A percentile compares a stretch with the other conserved stretches of the same genome.
These are phyloP conservation scores for Eucalyptus regnans DNA, from an alignment of 345 rosid species.

Conservation along the genomic window DNA sequence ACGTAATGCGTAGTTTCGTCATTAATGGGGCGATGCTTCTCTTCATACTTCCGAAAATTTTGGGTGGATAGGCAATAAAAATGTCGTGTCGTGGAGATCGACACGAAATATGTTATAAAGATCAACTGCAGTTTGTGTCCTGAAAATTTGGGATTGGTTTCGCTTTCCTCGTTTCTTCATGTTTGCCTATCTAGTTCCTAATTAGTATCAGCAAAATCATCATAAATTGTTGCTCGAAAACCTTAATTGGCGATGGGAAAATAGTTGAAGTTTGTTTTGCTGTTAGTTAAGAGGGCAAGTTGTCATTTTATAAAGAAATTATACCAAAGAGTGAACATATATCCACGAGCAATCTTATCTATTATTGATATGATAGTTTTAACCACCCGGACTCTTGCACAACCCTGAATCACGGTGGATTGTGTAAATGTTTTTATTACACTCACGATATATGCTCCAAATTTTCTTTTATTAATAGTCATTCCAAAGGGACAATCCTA, in stretches of 20 bases:
- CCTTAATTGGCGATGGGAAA: background rate
- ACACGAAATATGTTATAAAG: background rate
- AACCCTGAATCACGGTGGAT: background rate
- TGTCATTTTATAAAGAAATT: background rate
- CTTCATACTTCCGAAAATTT: background rate
- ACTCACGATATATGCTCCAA: background rate
- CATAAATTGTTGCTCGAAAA: background rate
- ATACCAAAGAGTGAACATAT: background rate
- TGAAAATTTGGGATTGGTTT: background rate
- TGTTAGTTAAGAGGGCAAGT: background rate
- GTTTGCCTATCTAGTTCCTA: background rate
- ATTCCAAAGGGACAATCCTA: background rate
- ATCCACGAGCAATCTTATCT: background rate
- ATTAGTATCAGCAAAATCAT: background rate
- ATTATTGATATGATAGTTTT: background rate
- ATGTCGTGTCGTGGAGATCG: background rate
- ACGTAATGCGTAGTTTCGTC: background rate
- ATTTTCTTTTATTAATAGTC: background rate
- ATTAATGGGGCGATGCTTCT: background rate
- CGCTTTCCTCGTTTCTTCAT: background rate
- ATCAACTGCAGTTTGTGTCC: background rate
- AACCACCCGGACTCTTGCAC: accelerated
- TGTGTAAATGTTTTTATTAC: accelerated
- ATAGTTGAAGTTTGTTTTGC: background rate
- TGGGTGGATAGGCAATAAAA: background rate